Conservation (phyloP, 164 flowering plant genomes). For the Umbellularia californica region DNA sequence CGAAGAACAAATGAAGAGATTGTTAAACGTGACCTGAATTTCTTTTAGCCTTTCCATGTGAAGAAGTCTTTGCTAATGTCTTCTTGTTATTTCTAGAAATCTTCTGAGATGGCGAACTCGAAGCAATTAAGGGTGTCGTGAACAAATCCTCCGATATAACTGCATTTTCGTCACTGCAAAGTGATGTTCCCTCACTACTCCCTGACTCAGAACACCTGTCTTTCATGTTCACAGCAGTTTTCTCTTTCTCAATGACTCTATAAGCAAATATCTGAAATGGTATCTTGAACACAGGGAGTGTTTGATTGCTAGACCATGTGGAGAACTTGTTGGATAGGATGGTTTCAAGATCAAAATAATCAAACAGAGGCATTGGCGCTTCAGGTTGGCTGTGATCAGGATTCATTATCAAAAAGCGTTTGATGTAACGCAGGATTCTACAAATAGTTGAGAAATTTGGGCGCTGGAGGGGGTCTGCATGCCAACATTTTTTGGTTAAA, state of each 20-base stretch:
- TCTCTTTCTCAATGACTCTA: slow-evolving; percentile 60
- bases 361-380: slow-evolving; percentile 44
- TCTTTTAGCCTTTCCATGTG: slow-evolving; percentile 35
- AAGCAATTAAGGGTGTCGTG: slow-evolving; percentile 3
- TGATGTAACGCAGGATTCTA: slow-evolving; percentile 65
- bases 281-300: slow-evolving; percentile 45
- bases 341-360: slow-evolving; percentile 61
- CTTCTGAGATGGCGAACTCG: slow-evolving; percentile 13
- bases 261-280: slow-evolving; percentile 87
- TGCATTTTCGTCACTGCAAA: slow-evolving; percentile 42
- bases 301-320: slow-evolving; percentile 19
- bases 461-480: slow-evolving; percentile 57
- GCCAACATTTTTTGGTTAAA: slow-evolving; percentile 84
- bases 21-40: slow-evolving; percentile 33
- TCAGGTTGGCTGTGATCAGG: slow-evolving; percentile 53
- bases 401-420: slow-evolving; percentile 62
- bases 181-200: slow-evolving; percentile 48
- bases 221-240: slow-evolving; percentile 20
- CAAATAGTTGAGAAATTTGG: slow-evolving; percentile 79
- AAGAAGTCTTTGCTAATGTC: slow-evolving; percentile 29
- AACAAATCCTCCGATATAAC: slow-evolving; percentile 37
- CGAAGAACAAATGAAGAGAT: background rate
- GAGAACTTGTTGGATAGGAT: slow-evolving; percentile 37
- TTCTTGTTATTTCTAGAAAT: slow-evolving; percentile 30
- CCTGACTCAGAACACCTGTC: slow-evolving; percentile 58